phyloP scores from a whole-genome alignment of 495 filamentous ascomycete species.

The Lentithecium fluviatile region DNA sequence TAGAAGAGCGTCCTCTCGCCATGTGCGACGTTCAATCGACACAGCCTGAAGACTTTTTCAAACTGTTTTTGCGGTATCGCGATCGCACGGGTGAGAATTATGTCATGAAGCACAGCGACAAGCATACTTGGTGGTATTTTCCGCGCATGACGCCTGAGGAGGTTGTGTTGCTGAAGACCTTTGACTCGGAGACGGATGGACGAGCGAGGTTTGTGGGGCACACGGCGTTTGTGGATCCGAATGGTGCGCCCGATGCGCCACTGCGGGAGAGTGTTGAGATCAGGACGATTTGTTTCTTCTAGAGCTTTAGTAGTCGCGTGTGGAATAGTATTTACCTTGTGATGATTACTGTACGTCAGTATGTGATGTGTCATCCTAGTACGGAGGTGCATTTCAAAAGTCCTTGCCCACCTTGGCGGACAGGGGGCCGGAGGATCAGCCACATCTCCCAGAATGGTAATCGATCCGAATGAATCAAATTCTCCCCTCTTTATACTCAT shows the following conservation, averaged over 20 bases:
- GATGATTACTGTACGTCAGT: too few species aligned
- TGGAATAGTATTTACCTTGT: too few species aligned
- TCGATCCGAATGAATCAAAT: too few species aligned
- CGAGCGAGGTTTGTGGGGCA: constrained; percentile 34
- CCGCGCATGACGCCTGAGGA: constrained; percentile 38
- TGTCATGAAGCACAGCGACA: constrained; percentile 35
- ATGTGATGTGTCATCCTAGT: too few species aligned
- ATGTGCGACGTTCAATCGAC: constrained; percentile 41
- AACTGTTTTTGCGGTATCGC: constrained; percentile 39
- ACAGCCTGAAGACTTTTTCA: constrained; percentile 39
- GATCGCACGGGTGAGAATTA: constrained; percentile 44
- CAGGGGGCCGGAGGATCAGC: too few species aligned
- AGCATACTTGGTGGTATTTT: constrained; percentile 43
- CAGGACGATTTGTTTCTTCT: constrained; percentile 36
- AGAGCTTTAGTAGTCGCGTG: too few species aligned
- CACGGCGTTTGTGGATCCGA: constrained; percentile 33
- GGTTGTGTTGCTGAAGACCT: constrained; percentile 41
- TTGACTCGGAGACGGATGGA: constrained; percentile 30
- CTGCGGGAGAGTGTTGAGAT: constrained; percentile 30
- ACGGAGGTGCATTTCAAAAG: too few species aligned
- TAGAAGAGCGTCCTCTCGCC: constrained; percentile 40
- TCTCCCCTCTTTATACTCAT: too few species aligned
- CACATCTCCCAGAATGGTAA: too few species aligned
- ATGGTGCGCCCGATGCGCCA: constrained; percentile 16
- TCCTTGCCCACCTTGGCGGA: too few species aligned